Evolutionary conservation across 441 rosid genomes (phyloP), one percentile per base, ranked within the genome.

Genomic region (Raphanus hybrid): DNA sequence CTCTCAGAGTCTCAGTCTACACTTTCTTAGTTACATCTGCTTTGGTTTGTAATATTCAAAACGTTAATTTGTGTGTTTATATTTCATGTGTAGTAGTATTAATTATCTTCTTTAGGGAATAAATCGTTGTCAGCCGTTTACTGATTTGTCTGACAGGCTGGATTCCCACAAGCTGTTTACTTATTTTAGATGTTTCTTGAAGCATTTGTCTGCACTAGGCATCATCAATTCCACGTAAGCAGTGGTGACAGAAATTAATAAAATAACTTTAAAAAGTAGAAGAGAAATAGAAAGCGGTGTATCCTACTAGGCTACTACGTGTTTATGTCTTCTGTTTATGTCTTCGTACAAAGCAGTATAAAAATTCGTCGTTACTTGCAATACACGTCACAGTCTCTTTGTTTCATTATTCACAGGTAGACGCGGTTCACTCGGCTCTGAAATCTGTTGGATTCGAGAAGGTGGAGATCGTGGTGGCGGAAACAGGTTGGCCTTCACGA

Each of bases 401-500:
- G 61, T 74, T 69, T 37, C n/a, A 55, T 43, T 2, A 6, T 0
- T 39, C 43, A 64, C 82, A 94, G 99, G 90, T 94, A 5, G 99
- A 94, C 82, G 96, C 96, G 5, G 91, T 91, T 20, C 85, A 85
- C 32, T 91, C 99, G 8, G 99, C 98, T 59, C 80, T 94, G 78
- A 89, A 87, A 67, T 86, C 88, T 1, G 78, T 92, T 77, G 97
- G 98, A 11, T 94, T 91, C 81, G 85, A 86, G 73, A 92, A 89
- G 54, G 80, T 90, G 1, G 98, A 94, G 79, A 91, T 94, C 27
- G 43, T 90, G 79, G 94, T 94, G n/a, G 96, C 99, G 1, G 99
- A 94, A 83, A 94, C 99, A 0, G 99, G 99, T 0, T 94, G 99
- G 99, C 88, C 99, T 2, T 89, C 88, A 73, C 34, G 67, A 0